Conservation (phyloP, 2,329 filamentous ascomycete species). For the Pseudopyricularia cyperi region DNA sequence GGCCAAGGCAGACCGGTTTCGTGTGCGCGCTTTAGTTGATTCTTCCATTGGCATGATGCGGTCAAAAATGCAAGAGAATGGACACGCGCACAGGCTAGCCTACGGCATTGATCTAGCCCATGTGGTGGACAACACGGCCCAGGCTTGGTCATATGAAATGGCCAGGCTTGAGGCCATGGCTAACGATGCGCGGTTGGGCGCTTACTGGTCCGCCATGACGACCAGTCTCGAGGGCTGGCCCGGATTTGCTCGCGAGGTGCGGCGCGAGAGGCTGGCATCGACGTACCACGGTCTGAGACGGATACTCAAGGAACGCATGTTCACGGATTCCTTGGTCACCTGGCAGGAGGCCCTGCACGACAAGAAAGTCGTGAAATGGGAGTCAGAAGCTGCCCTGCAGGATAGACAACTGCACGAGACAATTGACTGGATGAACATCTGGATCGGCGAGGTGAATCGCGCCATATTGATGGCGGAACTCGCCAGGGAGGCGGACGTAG, state of each 20-base stretch:
- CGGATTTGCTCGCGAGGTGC: constrained; percentile 3
- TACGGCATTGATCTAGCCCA: not conserved
- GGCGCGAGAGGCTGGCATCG: constrained; percentile 7
- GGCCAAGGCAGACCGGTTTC: not conserved
- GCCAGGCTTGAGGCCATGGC: constrained; percentile 3
- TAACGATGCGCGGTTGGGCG: constrained; percentile 7
- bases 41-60: not conserved
- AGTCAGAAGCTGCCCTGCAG: constrained; percentile 5
- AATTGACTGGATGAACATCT: constrained; percentile 6
- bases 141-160: constrained; percentile 2
- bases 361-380: not conserved
- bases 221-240: constrained; percentile 9
- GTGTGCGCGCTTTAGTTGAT: not conserved
- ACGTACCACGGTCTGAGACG: constrained; percentile 9
- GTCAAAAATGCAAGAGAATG: not conserved
- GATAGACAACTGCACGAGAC: constrained; percentile 3
- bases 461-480: constrained; percentile 6
- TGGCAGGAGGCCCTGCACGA: constrained; percentile 5
- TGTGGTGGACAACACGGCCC: not conserved
- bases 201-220: constrained; percentile 9
- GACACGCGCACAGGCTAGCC: not conserved
- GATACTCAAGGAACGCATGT: constrained; percentile 7
- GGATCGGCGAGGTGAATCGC: constrained; percentile 11
- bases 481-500: constrained; percentile 8
- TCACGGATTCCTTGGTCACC: constrained; percentile 4